Evolutionary conservation across 306 rosid species (phyloP), one percentile per base, ranked within the genome.

Genomic region (Dryas octopetala): DNA sequence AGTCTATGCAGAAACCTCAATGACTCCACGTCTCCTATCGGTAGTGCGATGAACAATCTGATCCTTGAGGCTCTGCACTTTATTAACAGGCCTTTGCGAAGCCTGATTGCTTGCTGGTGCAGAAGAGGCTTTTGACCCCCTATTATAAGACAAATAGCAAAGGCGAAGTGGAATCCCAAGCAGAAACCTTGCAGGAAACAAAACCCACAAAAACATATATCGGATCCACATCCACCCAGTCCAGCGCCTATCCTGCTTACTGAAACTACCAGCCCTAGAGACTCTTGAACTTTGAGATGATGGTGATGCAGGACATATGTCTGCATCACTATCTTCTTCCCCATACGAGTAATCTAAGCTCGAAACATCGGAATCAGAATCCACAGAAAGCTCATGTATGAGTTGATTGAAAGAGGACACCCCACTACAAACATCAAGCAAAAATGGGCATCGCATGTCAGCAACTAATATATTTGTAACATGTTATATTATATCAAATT

Each of bases 391-490:
- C 69, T 94, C 97, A 59, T 91, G 93, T 64, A 94, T 85, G 71
- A 91, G 85, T 71, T 82, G 91, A 75, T 94, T 94, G 92, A 94
- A 94, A 71, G 97, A 91, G 48, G 98, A 94, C 69, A 89, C 98
- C 0, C 98, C 97, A 78, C 98, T 94, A 59, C 66, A 70, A 55
- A 67, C 73, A 82, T 68, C 50, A 79, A 80, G 44, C 26, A 60
- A 49, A 32, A 85, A 73, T 64, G 14, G 62, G 38, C 23, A 66
- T 50, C 66, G 82, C 80, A 80, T 48, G 17, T 23, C 41, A 5
- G 4, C 15, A 70, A 3, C n/a, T 10, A n/a, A 41, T 43, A 17
- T 6, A 0, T 2, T 15, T 40, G 49, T n/a, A 61, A 28, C 6
- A 32, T 11, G 16, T 52, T 14, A 23, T 59, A 59, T 52, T 14